Conservation (phyloP, 176 grass and related monocot genomes). For the Eremochloa ophiuroides region DNA sequence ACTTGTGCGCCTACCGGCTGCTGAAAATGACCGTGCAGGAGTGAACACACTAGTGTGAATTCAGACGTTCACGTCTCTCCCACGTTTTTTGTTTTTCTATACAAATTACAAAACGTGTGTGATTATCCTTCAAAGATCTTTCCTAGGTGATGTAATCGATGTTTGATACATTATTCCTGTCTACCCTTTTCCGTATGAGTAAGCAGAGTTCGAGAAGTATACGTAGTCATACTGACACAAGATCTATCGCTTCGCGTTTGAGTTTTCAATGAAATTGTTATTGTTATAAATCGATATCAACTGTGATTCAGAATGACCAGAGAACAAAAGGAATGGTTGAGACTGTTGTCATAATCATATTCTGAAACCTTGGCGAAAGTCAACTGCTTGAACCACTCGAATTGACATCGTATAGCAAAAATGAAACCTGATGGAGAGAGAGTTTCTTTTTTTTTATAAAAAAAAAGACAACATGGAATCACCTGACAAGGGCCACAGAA, state of each 20-base stretch:
- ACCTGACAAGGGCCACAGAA: not conserved
- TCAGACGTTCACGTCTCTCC: constrained; percentile 32
- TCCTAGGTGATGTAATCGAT: not conserved
- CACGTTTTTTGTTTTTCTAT: no score
- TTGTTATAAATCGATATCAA: not conserved
- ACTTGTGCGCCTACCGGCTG: not conserved
- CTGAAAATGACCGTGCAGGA: not conserved
- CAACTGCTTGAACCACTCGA: not conserved
- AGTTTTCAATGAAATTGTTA: not conserved
- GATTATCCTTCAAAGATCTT: not conserved
- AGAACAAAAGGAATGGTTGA: not conserved
- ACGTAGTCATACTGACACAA: not conserved
- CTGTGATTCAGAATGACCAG: not conserved
- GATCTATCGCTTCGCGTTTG: not conserved
- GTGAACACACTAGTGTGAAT: constrained; percentile 3
- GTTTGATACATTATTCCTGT: not conserved
- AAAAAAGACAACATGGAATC: not conserved
- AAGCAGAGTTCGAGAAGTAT: not conserved
- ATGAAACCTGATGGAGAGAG: not conserved
- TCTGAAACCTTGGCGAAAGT: not conserved
- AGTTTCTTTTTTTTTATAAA: not conserved
- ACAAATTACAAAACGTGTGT: not conserved
- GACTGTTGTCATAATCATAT: not conserved
- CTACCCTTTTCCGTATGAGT: not conserved
- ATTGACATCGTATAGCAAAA: not conserved